phyloP scores from a whole-genome alignment of 2,329 filamentous ascomycete species.

The Dothistroma septosporum region DNA sequence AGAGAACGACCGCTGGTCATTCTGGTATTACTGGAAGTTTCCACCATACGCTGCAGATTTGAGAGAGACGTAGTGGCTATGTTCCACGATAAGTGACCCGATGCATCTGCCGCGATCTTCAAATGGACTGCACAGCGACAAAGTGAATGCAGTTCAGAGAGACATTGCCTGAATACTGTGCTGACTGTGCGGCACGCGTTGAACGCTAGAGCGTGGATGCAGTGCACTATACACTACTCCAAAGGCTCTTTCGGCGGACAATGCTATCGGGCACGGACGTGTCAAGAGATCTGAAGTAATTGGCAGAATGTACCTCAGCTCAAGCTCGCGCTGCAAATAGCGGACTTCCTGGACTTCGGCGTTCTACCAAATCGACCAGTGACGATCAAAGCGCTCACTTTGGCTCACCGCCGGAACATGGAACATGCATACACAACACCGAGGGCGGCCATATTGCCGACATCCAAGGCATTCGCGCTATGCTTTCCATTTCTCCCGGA shows the following conservation, averaged over 20 bases:
- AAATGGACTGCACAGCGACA: too few relatives aligned
- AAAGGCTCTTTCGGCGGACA: not conserved
- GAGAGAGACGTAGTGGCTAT: too few relatives aligned
- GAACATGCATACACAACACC: not conserved
- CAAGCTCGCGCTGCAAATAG: not conserved
- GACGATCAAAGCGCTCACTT: not conserved
- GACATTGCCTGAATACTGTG: too few relatives aligned
- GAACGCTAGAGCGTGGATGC: not conserved
- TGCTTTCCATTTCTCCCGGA: not conserved
- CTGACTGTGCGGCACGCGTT: not conserved
- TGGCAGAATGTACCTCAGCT: not conserved
- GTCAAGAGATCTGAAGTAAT: not conserved
- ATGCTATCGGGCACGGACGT: not conserved
- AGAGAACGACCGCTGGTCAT: too few relatives aligned
- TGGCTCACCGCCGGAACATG: not conserved
- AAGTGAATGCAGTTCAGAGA: too few relatives aligned
- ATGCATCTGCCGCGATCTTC: too few relatives aligned
- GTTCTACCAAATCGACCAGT: not conserved
- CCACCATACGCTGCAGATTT: too few relatives aligned
- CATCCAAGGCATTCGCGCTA: not conserved
- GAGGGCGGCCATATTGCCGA: not conserved
- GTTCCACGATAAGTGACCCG: too few relatives aligned
- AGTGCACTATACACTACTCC: not conserved
- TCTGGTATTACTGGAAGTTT: too few relatives aligned
- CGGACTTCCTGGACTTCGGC: not conserved